phyloP scores from a whole-genome alignment of 495 filamentous ascomycete genomes.

The Cercophora newfieldiana region DNA sequence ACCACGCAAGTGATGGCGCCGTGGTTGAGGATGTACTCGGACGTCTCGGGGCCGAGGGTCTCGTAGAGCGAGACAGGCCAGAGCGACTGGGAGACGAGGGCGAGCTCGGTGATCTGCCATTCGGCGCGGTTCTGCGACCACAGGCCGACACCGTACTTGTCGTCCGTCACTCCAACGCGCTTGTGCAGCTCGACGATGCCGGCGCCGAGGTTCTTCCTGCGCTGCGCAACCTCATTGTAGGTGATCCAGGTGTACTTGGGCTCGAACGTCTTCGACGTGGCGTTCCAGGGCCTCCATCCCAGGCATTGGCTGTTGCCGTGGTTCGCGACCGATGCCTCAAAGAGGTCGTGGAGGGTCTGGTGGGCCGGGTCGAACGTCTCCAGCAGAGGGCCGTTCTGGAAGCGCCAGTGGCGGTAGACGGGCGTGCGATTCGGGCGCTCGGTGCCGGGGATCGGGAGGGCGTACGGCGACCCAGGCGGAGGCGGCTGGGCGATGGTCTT shows the following conservation, averaged over 20 bases:
- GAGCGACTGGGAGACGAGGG: slow-evolving; percentile 82
- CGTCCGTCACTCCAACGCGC: slow-evolving; percentile 60
- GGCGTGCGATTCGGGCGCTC: slow-evolving; percentile 69
- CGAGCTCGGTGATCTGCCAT: slow-evolving; percentile 96
- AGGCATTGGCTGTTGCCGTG: slow-evolving; percentile 68
- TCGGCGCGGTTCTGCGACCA: slow-evolving; percentile 97
- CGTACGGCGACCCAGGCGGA: slow-evolving; percentile 60
- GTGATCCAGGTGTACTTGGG: slow-evolving; percentile 77
- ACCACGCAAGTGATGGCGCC: slow-evolving; percentile 72
- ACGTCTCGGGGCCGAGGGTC: slow-evolving; percentile 84
- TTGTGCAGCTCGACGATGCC: slow-evolving; percentile 83
- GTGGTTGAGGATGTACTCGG: slow-evolving; percentile 96
- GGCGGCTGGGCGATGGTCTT: slow-evolving; percentile 52
- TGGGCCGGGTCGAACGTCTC: slow-evolving; percentile 72
- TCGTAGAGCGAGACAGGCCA: slow-evolving; percentile 96
- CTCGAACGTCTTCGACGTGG: slow-evolving; percentile 71
- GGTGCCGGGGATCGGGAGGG: slow-evolving; percentile 70
- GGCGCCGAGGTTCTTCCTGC: slow-evolving; percentile 81
- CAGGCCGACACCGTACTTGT: slow-evolving; percentile 81
- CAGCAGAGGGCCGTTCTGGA: slow-evolving; percentile 66
- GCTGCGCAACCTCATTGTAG: slow-evolving; percentile 74
- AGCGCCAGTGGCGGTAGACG: slow-evolving; percentile 82
- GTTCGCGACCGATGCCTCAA: slow-evolving; percentile 63
- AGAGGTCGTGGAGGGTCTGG: slow-evolving; percentile 75
- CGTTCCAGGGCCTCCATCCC: slow-evolving; percentile 79